phyloP scores from a whole-genome alignment of 306 rosid species.

The Medicago lupulina region DNA sequence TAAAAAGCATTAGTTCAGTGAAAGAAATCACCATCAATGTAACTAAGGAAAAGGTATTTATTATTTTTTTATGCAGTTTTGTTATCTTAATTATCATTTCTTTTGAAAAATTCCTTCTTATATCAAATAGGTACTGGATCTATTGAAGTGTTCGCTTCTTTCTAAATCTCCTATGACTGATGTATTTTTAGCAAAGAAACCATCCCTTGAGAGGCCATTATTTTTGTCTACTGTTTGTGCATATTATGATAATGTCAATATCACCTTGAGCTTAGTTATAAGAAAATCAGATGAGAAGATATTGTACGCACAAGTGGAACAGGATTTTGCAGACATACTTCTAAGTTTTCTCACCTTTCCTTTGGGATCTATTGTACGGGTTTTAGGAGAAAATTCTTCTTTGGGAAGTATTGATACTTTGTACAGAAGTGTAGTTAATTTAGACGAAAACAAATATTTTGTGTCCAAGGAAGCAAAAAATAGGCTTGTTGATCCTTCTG shows the following conservation, averaged over 20 bases:
- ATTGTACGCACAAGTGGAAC: background rate
- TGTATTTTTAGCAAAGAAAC: background rate
- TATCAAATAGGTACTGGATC: conserved; percentile 1
- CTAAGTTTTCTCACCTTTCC: conserved; percentile 21
- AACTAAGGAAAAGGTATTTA: background rate
- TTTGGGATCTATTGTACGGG: background rate
- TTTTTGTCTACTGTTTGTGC: background rate
- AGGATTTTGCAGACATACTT: conserved; percentile 13
- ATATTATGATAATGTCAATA: rapidly evolving
- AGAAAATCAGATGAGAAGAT: background rate
- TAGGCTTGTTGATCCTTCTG: background rate
- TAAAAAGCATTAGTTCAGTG: background rate
- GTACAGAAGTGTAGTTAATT: background rate
- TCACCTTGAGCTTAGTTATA: background rate
- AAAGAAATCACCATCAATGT: background rate
- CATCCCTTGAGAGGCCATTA: background rate
- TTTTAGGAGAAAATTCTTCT: background rate
- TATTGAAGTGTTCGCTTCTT: background rate
- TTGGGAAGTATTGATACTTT: background rate
- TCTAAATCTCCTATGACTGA: background rate
- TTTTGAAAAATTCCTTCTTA: too few relatives aligned
- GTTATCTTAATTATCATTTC: too few relatives aligned
- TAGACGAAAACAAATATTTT: background rate
- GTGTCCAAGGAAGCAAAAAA: background rate
- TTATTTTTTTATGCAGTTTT: too few relatives aligned